Conservation (phyloP, 768 basidiomycete species). For the Lanmaoa rubissima region DNA sequence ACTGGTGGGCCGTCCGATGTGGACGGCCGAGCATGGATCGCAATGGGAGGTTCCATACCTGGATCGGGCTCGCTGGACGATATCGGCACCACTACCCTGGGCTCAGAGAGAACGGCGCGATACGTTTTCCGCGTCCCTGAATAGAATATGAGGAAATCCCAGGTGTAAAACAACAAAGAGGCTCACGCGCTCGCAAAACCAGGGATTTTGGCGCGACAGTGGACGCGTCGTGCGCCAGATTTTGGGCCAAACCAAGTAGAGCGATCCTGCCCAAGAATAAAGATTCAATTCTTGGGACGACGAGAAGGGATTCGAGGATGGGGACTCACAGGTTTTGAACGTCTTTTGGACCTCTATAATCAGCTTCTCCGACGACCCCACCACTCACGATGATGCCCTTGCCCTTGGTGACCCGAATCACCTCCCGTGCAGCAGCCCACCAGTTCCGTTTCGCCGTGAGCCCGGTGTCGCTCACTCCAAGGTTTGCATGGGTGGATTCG, state of each 20-base stretch:
- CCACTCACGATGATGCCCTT: conserved; percentile 73
- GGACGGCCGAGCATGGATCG: neutral
- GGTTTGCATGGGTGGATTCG: conserved; percentile 42
- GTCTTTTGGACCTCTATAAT: conserved; percentile 71
- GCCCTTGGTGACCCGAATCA: conserved; percentile 78
- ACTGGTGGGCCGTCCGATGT: neutral
- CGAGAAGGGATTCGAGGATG: neutral
- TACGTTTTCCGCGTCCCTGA: conserved; percentile 81
- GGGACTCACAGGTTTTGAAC: conserved; percentile 72
- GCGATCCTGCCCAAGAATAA: conserved; percentile 47
- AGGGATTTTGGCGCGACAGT: conserved; percentile 64
- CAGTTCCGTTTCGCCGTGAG: conserved; percentile 68
- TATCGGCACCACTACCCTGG: conserved; percentile 57
- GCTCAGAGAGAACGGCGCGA: conserved; percentile 76
- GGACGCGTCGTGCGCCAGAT: conserved; percentile 61
- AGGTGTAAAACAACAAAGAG: neutral
- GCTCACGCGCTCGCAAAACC: conserved; percentile 70
- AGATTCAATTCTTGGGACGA: neutral
- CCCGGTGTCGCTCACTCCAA: conserved; percentile 53
- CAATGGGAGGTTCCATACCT: neutral
- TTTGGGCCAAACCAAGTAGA: conserved; percentile 65
- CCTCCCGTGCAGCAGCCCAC: conserved; percentile 79
- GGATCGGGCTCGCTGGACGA: neutral
- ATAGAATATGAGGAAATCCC: neutral
- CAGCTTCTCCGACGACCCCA: conserved; percentile 57